These are phyloP conservation scores for Heterobasidion parviporum DNA, from an alignment of 1,284 basidiomycete species.

Conservation along the genomic window DNA sequence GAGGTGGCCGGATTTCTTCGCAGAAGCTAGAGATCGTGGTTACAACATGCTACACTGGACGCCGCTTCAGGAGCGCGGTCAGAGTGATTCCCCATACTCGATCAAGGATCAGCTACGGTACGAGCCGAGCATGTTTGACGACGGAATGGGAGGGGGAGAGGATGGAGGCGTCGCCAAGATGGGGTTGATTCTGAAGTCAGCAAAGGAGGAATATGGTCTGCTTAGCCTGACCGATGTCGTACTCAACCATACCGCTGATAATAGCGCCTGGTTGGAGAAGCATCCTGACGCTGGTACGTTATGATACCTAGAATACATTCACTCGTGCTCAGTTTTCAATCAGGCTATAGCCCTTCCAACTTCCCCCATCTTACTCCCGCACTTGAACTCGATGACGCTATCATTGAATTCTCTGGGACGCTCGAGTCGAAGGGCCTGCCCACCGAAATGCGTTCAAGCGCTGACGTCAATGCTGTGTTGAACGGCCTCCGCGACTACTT, in stretches of 20 bases:
- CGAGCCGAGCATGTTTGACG: slow-evolving; percentile 64
- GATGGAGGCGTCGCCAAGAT: slow-evolving; percentile 52
- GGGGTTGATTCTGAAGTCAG: slow-evolving; percentile 55
- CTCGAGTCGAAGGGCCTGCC: slow-evolving; percentile 68
- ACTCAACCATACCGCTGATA: slow-evolving; percentile 91
- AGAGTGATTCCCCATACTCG: slow-evolving; percentile 86
- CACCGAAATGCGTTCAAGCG: slow-evolving; percentile 49
- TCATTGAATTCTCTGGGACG: slow-evolving; percentile 70
- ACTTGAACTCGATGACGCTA: slow-evolving; percentile 79
- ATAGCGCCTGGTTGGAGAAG: slow-evolving; percentile 83
- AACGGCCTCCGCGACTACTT: slow-evolving; percentile 55
- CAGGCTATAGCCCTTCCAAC: slow-evolving; percentile 84
- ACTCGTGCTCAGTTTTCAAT: neutral
- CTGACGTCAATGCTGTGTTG: slow-evolving; percentile 65
- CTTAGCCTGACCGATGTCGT: slow-evolving; percentile 90
- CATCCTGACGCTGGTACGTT: slow-evolving; percentile 87
- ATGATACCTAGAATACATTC: neutral
- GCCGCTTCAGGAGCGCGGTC: slow-evolving; percentile 84
- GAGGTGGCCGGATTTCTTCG: slow-evolving; percentile 73
- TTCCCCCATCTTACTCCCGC: slow-evolving; percentile 86
- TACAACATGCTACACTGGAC: slow-evolving; percentile 98
- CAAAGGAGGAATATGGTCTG: slow-evolving; percentile 80
- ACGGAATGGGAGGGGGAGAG: slow-evolving; percentile 28
- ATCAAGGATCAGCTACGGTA: slow-evolving; percentile 82
- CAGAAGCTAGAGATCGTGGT: slow-evolving; percentile 77